Evolutionary conservation across 148 eudicot genomes (phyloP), one percentile per base, ranked within the genome.

Genomic region (Tetragonia tetragonoides): DNA sequence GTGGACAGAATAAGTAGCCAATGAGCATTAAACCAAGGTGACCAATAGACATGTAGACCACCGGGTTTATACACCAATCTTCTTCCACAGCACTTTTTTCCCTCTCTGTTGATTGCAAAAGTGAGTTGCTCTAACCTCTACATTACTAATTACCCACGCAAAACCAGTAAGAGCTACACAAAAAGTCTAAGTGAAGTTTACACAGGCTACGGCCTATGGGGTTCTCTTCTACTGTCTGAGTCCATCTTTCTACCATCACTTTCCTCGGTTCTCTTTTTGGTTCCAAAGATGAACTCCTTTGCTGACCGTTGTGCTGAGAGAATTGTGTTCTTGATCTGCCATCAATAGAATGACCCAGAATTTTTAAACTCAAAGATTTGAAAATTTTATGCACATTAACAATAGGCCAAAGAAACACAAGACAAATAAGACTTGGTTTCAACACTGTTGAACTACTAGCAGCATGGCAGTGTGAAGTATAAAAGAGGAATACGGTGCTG

Each of bases 321-420:
- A 74, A 91, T 85, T 6, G 75, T 75, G 44, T 87, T 88, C 85
- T 84, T 93, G 75, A 93, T 86, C 98, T 93, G 90, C 70, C 82
- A 85, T 75, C 74, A 63, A 39, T 11, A 70, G 7, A 34, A 59
- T 42, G 7, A 69, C 44, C 7, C 68, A 46, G 38, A 47, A 15
- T 66, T 17, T n/a, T 23, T 54, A 17, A 41, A 73, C 47, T 44
- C 10, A 34, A 57, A 15, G 24, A 28, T 28, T 9, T 8, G 3
- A 2, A 17, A 1, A 51, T 0, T 39, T 10, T 20, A 47, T 15
- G 23, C 63, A 69, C 72, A 12, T 18, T 20, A 37, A 20, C 34
- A 62, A 57, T 47, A 54, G 21, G 34, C 66, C 17, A 38, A 23
- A 77, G 16, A 20, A 37, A 72, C 67, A 37, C 16, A 37, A 79